These are phyloP conservation scores for Rubus idaeus DNA, from an alignment of 306 rosid species.

Conservation along the genomic window DNA sequence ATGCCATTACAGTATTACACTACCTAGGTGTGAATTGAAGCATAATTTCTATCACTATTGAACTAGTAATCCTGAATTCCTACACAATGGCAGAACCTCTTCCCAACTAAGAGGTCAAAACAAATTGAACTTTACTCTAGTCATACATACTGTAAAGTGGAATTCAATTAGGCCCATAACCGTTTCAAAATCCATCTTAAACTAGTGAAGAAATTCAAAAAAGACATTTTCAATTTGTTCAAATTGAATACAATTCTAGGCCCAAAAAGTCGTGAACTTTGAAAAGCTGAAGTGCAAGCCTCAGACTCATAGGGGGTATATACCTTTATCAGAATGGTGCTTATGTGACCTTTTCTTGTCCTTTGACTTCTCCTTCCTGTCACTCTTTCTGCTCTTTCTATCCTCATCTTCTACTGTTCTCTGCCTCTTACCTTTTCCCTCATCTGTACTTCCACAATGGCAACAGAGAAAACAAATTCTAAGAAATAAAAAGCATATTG, in stretches of 20 bases:
- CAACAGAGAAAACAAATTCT: neutral
- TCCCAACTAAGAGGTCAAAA: neutral
- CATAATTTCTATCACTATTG: neutral
- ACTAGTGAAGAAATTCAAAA: neutral
- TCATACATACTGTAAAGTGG: neutral
- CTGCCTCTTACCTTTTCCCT: conserved; percentile 62
- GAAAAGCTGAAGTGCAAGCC: neutral
- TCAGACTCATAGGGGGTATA: neutral
- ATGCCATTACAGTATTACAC: neutral
- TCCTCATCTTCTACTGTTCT: conserved; percentile 59
- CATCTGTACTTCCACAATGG: conserved; percentile 46
- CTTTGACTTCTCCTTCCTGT: conserved; percentile 61
- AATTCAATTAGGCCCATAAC: neutral
- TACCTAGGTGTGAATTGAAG: neutral
- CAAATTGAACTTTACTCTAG: neutral
- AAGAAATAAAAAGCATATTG: neutral
- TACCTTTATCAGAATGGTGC: conserved; percentile 41
- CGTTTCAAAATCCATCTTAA: neutral
- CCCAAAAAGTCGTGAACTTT: neutral
- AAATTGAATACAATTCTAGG: neutral
- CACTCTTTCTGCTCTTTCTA: conserved; percentile 55
- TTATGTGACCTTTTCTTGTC: conserved; percentile 57
- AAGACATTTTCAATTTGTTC: neutral
- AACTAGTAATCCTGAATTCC: neutral
- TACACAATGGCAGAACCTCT: no score